phyloP scores from a whole-genome alignment of 108 stramenopile genomes.

The Nannochloropsis granulata region DNA sequence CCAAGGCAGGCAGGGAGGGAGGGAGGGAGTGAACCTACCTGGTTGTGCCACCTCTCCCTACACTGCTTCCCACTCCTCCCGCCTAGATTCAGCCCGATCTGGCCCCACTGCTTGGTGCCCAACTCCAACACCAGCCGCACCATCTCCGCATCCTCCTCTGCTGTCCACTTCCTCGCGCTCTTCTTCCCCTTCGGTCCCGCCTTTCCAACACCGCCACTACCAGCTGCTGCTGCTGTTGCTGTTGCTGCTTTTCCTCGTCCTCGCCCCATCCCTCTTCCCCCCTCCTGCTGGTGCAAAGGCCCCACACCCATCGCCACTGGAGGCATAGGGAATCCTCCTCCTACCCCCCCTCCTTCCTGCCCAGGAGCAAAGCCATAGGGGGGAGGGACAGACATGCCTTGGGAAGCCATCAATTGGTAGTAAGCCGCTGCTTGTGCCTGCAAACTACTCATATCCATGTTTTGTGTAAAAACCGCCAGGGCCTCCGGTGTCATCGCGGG shows the following conservation, averaged over 20 bases:
- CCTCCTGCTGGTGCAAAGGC: neutral
- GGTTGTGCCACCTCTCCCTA: constrained; percentile 33
- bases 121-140: constrained; percentile 25
- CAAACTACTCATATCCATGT: neutral
- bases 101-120: constrained; percentile 41
- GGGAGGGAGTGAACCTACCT: neutral
- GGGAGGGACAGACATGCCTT: neutral
- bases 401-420: neutral
- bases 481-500: neutral
- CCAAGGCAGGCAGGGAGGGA: no score
- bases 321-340: neutral
- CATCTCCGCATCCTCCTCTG: constrained; percentile 41
- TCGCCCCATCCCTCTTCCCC: neutral
- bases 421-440: neutral
- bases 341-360: neutral
- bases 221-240: neutral
- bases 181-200: neutral
- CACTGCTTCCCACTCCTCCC: constrained; percentile 51
- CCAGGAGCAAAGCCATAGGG: neutral
- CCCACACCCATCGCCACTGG: neutral
- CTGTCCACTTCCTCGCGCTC: constrained; percentile 36
- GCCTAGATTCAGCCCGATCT: constrained; percentile 37
- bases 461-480: neutral
- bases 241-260: neutral
- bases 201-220: neutral